Evolutionary conservation across 139 green algal genomes (phyloP).

Genomic region (Chlorokybus atmophyticus): DNA sequence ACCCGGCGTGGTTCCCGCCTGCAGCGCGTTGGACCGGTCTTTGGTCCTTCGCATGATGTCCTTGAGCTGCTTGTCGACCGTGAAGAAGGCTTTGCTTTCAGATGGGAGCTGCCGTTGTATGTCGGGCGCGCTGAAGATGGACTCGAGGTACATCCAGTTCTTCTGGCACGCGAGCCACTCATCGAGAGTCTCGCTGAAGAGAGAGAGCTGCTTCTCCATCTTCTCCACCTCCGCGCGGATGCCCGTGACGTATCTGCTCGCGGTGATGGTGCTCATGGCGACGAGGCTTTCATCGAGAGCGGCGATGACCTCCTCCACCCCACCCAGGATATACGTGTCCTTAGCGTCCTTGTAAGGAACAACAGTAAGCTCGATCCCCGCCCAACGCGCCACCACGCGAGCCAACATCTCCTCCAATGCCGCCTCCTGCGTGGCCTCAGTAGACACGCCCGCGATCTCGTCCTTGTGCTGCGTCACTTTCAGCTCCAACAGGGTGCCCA

Average conservation of each 20-base stretch:
- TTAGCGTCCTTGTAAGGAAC: constrained; percentile 72
- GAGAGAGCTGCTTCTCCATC: constrained; percentile 39
- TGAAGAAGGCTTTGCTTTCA: constrained; percentile 56
- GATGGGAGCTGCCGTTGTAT: constrained; percentile 70
- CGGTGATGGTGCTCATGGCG: constrained; percentile 68
- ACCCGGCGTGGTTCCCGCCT: constrained; percentile 33
- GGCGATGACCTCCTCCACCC: constrained; percentile 57
- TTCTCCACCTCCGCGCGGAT: constrained; percentile 63
- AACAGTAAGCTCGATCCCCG: constrained; percentile 53
- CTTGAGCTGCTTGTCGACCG: constrained; percentile 61
- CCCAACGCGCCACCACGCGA: constrained; percentile 57
- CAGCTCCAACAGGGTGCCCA: constrained; percentile 41
- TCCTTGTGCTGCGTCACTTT: constrained; percentile 46
- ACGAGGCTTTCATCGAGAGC: constrained; percentile 71
- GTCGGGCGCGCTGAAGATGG: constrained; percentile 64
- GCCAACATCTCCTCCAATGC: constrained; percentile 60
- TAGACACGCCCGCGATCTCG: constrained; percentile 38
- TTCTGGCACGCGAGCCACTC: constrained; percentile 50
- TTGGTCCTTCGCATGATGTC: constrained; percentile 65
- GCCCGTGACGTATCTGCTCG: constrained; percentile 52
- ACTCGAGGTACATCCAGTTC: constrained; percentile 78
- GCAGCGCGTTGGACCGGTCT: constrained; percentile 58
- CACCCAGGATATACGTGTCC: constrained; percentile 66
- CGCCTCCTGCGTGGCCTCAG: constrained; percentile 59
- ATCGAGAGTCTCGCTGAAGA: constrained; percentile 34